A percentile compares a stretch with the other conserved stretches of the same genome.
Evolutionary conservation across 208 protist species (phyloP).

Genomic region (Crithidia acanthocephali): DNA sequence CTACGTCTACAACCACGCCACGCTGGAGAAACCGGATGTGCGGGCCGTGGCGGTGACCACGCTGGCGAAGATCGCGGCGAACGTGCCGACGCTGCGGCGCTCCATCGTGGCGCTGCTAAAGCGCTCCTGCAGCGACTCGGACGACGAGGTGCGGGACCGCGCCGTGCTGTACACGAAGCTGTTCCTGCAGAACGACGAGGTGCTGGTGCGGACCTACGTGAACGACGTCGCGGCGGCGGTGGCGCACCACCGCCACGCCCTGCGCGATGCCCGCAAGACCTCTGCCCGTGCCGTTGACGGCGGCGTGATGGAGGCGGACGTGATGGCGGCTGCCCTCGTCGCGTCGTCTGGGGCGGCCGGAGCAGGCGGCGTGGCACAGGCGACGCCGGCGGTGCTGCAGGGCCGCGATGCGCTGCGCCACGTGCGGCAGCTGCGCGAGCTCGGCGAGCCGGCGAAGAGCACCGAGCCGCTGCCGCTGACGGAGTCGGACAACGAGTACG

Average conservation of each 20-base stretch:
- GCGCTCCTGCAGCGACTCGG: slow-evolving; percentile 93
- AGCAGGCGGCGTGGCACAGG: neutral
- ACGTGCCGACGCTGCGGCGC: slow-evolving; percentile 79
- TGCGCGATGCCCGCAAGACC: slow-evolving; percentile 14
- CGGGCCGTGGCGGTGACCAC: slow-evolving; percentile 96
- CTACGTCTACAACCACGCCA: slow-evolving; percentile 98
- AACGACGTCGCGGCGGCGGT: slow-evolving; percentile 74
- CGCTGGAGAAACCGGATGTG: slow-evolving; percentile 94
- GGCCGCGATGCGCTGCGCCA: slow-evolving; percentile 69
- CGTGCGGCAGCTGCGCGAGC: slow-evolving; percentile 67
- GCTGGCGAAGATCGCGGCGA: slow-evolving; percentile 97
- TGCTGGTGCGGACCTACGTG: slow-evolving; percentile 65
- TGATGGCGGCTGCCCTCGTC: slow-evolving; percentile 22
- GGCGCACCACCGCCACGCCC: slow-evolving; percentile 33
- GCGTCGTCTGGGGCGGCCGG: slow-evolving; percentile 7
- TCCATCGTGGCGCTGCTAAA: slow-evolving; percentile 93
- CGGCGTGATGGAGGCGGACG: slow-evolving; percentile 12
- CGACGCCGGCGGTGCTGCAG: slow-evolving; percentile 48
- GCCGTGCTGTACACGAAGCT: slow-evolving; percentile 93
- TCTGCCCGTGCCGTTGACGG: neutral
- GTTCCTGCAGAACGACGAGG: slow-evolving; percentile 81
- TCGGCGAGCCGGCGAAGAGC: slow-evolving; percentile 79
- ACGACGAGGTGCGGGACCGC: slow-evolving; percentile 99
- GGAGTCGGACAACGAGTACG: slow-evolving; percentile 97
- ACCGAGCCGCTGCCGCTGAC: slow-evolving; percentile 85